phyloP scores from a whole-genome alignment of 2,329 filamentous ascomycete genomes.

The Epichloe sibirici region DNA sequence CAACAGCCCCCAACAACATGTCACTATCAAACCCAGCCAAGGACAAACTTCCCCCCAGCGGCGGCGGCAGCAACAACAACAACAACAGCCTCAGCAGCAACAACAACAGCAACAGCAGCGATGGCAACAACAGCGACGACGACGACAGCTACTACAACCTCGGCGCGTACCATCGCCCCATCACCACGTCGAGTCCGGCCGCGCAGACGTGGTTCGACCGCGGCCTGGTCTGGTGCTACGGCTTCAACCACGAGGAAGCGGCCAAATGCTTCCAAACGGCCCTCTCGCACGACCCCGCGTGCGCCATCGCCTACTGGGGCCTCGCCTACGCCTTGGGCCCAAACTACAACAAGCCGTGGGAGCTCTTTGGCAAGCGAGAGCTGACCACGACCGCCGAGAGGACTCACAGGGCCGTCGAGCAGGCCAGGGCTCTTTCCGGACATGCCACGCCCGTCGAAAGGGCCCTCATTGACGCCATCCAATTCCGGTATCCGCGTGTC shows the following conservation, averaged over 20 bases:
- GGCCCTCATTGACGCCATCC: conserved; percentile 51
- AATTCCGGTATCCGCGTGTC: conserved; percentile 44
- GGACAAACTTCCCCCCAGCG: background rate
- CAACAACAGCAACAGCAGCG: background rate
- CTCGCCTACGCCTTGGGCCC: conserved; percentile 60
- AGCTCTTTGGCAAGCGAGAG: conserved; percentile 52
- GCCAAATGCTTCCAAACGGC: conserved; percentile 50
- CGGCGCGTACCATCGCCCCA: conserved; percentile 41
- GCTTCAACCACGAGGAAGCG: conserved; percentile 66
- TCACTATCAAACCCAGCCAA: background rate
- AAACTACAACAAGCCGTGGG: conserved; percentile 70
- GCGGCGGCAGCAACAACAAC: conserved; percentile 19
- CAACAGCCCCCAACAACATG: background rate
- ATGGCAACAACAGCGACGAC: conserved; percentile 19
- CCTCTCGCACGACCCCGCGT: conserved; percentile 38
- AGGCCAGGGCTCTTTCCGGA: conserved; percentile 13
- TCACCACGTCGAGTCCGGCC: conserved; percentile 38
- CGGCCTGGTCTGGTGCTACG: conserved; percentile 62
- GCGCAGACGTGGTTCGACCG: conserved; percentile 59
- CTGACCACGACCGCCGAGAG: conserved; percentile 33
- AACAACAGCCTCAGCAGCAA: conserved; percentile 19
- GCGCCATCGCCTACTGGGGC: conserved; percentile 57
- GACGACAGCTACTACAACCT: conserved; percentile 42
- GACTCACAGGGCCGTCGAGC: conserved; percentile 18
- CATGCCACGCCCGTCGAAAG: conserved; percentile 32